A percentile compares a stretch with the other conserved stretches of the same genome.
Conservation (phyloP, 805 yeast genomes). For the Teunomyces cretensis region DNA sequence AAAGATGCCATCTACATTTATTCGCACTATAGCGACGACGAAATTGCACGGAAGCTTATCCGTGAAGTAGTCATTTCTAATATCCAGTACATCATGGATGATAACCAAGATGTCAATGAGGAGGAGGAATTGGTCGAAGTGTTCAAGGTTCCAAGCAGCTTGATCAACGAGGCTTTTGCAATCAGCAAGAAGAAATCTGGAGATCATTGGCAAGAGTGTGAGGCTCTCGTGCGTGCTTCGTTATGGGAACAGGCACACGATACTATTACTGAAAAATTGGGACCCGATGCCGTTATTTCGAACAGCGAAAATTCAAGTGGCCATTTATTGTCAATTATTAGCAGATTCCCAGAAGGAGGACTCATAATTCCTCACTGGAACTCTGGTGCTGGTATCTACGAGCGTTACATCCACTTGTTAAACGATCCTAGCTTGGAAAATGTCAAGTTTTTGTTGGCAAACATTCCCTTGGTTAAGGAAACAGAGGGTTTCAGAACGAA, state of each 20-base stretch:
- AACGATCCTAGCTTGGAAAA: conserved; percentile 14
- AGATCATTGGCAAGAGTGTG: conserved; percentile 59
- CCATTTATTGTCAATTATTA: conserved; percentile 39
- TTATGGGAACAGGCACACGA: conserved; percentile 64
- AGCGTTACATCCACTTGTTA: conserved; percentile 43
- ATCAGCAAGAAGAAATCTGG: conserved; percentile 48
- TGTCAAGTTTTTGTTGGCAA: conserved; percentile 43
- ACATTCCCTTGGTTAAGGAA: conserved; percentile 43
- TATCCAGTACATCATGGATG: conserved; percentile 28
- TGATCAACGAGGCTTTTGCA: conserved; percentile 62
- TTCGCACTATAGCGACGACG: conserved; percentile 54
- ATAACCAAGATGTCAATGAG: conserved; percentile 5
- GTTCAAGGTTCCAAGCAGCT: conserved; percentile 47
- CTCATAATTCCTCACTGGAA: conserved; percentile 48
- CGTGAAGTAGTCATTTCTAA: conserved; percentile 33
- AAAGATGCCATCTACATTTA: conserved; percentile 63
- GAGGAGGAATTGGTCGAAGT: conserved; percentile 36
- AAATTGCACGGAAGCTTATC: conserved; percentile 41
- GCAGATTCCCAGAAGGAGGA: conserved; percentile 43
- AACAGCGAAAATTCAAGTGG: conserved; percentile 34
- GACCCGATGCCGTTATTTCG: conserved; percentile 68
- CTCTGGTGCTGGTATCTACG: conserved; percentile 58
- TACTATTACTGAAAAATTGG: conserved; percentile 56
- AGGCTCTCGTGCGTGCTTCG: conserved; percentile 60
- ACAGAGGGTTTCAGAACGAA: conserved; percentile 8